Conservation (phyloP, 306 rosid species). For the Ormosia emarginata region DNA sequence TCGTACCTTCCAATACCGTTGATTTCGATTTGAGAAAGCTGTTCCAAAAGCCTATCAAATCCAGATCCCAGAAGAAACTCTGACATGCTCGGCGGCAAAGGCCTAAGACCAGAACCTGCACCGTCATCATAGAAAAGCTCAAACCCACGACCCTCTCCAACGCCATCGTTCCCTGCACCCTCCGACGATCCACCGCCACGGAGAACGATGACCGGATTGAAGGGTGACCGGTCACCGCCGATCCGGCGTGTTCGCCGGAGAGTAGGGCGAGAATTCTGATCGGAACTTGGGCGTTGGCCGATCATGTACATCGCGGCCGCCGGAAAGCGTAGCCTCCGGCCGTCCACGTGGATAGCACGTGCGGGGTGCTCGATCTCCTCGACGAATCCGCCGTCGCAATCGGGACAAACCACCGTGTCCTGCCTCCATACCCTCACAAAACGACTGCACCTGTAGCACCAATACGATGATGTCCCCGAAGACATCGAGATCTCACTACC, state of each 20-base stretch:
- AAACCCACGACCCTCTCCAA: constrained; percentile 55
- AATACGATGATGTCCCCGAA: constrained; percentile 50
- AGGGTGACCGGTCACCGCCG: constrained; percentile 62
- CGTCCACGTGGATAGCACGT: constrained; percentile 23
- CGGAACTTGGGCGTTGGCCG: constrained; percentile 37
- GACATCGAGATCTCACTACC: constrained; percentile 24
- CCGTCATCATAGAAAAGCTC: constrained; percentile 79
- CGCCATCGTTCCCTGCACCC: background rate
- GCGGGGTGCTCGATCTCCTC: constrained; percentile 52
- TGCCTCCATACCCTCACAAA: constrained; percentile 44
- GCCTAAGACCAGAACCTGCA: constrained; percentile 67
- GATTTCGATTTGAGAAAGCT: constrained; percentile 68
- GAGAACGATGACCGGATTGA: constrained; percentile 75
- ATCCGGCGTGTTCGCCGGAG: constrained; percentile 47
- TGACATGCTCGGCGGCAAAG: constrained; percentile 76
- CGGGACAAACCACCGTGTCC: constrained; percentile 50
- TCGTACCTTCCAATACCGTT: constrained; percentile 59
- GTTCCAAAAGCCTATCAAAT: constrained; percentile 72
- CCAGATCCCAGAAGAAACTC: constrained; percentile 81
- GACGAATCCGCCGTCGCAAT: constrained; percentile 62
- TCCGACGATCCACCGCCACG: constrained; percentile 45
- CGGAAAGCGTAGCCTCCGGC: constrained; percentile 44
- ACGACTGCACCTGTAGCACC: constrained; percentile 83
- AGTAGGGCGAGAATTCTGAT: constrained; percentile 34
- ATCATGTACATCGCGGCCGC: constrained; percentile 68